phyloP scores from a whole-genome alignment of 805 yeast genomes.

The Nadsonia fulvescens region DNA sequence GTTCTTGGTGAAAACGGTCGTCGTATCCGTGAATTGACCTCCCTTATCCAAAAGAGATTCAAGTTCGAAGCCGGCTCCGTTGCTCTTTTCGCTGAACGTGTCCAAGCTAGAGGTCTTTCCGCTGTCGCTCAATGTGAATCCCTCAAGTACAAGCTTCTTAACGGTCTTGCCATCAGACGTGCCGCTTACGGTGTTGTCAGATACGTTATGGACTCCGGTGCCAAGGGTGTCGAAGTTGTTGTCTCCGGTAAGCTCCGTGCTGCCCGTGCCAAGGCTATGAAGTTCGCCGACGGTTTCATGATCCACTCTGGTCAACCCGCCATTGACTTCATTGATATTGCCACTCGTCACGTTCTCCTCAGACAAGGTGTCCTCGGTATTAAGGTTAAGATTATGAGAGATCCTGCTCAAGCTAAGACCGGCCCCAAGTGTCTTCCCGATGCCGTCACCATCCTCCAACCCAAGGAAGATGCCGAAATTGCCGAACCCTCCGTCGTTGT shows the following conservation, averaged over 20 bases:
- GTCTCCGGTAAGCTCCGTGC: slow-evolving; percentile 99
- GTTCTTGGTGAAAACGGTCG: slow-evolving; percentile 99
- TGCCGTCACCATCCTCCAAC: slow-evolving; percentile 79
- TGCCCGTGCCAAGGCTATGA: slow-evolving; percentile 99
- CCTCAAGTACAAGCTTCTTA: slow-evolving; percentile 89
- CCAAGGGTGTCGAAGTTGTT: slow-evolving; percentile 99
- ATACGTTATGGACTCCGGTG: slow-evolving; percentile 99
- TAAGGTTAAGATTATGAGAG: slow-evolving; percentile 98
- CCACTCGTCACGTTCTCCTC: slow-evolving; percentile 98
- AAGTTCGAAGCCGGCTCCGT: slow-evolving; percentile 84
- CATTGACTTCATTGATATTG: slow-evolving; percentile 93
- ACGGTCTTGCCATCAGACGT: slow-evolving; percentile 99
- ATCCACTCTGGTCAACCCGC: slow-evolving; percentile 99
- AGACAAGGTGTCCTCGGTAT: slow-evolving; percentile 99
- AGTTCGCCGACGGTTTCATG: slow-evolving; percentile 99
- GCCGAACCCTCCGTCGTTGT: slow-evolving; percentile 63
- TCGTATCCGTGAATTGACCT: slow-evolving; percentile 96
- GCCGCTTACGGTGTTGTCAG: slow-evolving; percentile 99
- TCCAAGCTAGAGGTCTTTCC: slow-evolving; percentile 97
- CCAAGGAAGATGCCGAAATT: slow-evolving; percentile 61
- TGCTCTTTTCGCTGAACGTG: slow-evolving; percentile 95
- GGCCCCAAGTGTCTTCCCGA: slow-evolving; percentile 53
- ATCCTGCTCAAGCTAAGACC: slow-evolving; percentile 44
- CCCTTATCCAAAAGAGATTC: slow-evolving; percentile 98
- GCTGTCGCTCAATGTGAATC: slow-evolving; percentile 99